Base-by-base conservation (phyloP, 495 filamentous ascomycete genomes). In the Parachaetomium inaequale region DNA sequence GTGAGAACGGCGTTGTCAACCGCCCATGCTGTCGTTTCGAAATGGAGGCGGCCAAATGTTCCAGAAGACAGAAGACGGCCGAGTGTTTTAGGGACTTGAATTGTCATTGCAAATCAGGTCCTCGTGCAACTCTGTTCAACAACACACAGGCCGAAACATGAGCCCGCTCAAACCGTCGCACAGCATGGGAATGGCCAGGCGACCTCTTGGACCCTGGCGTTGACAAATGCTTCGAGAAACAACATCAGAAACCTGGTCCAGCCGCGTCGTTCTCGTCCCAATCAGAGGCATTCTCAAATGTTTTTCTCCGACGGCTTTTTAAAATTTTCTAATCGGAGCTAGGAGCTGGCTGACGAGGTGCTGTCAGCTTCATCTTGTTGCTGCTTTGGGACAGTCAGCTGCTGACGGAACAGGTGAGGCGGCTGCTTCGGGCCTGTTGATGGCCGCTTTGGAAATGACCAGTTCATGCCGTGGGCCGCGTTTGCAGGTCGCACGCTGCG, bases 361-460 rank as follows among this genome's bases (percentile, higher is more conserved):
- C 23, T 36, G 51, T 53, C 51, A 36, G 51, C 51, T 53, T 36
- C 51, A 53, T 36, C 31, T 53, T 51, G 47, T 53, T 51, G 47
- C 51, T n/a, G 8, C 6, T 34, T 55, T 55, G 10, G 52, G 52
- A 25, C 6, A 34, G 10, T 32, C 52, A 55, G 52, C 52, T 55
- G 52, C 50, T 55, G 32, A 55, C 21, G 14, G 23, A n/a, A 32
- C 17, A 17, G 28, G 49, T 12, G 28, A 52, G 28, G 1, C 12
- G 47, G 7, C 46, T 26, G 46, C 23, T 49, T 49, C 11, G 23
- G 14, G 28, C 17, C 32, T 25, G 34, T 12, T 28, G 52, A 40
- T 40, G 49, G 49, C 49, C 28, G 28, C 26, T 2, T 36, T 21
- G 15, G 19, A 36, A 53, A 53, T 53, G 8, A 23, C 26, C 50